Conservation (phyloP, 2,329 filamentous ascomycete species). For the Emmonsia crescens region DNA sequence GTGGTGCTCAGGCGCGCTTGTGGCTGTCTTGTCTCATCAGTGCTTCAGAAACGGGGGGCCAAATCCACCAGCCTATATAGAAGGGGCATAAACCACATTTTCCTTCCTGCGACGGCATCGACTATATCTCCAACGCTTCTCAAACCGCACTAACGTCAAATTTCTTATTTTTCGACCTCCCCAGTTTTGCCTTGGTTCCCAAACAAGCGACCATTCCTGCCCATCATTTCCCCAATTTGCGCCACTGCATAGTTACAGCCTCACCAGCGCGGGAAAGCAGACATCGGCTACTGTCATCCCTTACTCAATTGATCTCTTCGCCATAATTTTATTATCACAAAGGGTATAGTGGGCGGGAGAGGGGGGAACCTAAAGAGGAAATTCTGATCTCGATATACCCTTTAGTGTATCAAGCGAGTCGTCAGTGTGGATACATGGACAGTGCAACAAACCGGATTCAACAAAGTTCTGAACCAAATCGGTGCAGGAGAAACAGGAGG, state of each 20-base stretch:
- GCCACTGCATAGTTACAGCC: background rate
- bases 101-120: background rate
- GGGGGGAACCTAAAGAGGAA: background rate
- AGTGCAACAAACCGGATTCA: background rate
- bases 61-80: background rate
- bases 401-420: background rate
- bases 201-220: background rate
- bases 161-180: background rate
- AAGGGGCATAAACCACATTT: background rate
- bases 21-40: slow-evolving; percentile 2
- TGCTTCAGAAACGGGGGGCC: slow-evolving; percentile 1
- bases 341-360: background rate
- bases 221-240: background rate
- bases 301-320: background rate
- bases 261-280: background rate
- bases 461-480: background rate
- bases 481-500: background rate
- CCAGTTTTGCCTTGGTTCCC: background rate
- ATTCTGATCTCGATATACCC: background rate
- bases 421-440: slow-evolving; percentile 2
- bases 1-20: background rate
- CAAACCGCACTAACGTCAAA: slow-evolving; percentile 1
- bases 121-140: background rate
- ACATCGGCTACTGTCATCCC: background rate
- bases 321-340: background rate